Base-by-base conservation (phyloP, 2,329 filamentous ascomycete species). In the Colletotrichum echinochloae region DNA sequence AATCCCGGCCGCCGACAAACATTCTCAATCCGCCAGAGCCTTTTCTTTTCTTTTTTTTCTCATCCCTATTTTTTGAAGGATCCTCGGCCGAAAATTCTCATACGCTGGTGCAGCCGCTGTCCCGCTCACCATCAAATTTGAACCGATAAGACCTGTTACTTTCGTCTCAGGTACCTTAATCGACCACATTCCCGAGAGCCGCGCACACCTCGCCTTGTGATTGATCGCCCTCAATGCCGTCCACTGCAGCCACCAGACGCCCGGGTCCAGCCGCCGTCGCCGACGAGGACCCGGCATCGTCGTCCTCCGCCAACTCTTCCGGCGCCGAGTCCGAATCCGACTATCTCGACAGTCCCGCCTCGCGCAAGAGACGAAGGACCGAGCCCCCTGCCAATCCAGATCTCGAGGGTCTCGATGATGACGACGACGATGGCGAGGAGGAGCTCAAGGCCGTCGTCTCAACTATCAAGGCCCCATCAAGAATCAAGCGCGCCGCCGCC, bases 401-500 rank as follows among this genome's bases (percentile, higher is more conserved):
- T 14, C 44, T 67, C 6, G 23, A 46, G n/a, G 56, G 35, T 28
- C 72, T 49, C 11, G 72, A n/a, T n/a, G 73, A 77, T 48, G 75
- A 80, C 48, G 77, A 82, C 51, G 78, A 79, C 3, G 78, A 78
- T 18, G 77, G 78, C 2, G 75, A 78, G 3, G 66, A 77, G 26
- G 77, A 79, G n/a, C 46, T 82, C 12, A 77, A 81, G 63, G 76
- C 72, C 16, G 74, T 78, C 3, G 70, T 84, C 1, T 80, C 83
- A 16, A 83, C 83, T 14, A 83, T 87, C 64, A 81, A 83, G 69
- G 86, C 83, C 5, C 87, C 87, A 3, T 89, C 88, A 5, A 83
- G 88, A 67, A 81, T 90, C 70, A 83, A 80, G 46, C 71, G 75
- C 41, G 67, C 73, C 66, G 64, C 70, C 52, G 60, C 70, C 48